Conservation (phyloP, 2,329 filamentous ascomycete species). For the Celoporthe dispersa region DNA sequence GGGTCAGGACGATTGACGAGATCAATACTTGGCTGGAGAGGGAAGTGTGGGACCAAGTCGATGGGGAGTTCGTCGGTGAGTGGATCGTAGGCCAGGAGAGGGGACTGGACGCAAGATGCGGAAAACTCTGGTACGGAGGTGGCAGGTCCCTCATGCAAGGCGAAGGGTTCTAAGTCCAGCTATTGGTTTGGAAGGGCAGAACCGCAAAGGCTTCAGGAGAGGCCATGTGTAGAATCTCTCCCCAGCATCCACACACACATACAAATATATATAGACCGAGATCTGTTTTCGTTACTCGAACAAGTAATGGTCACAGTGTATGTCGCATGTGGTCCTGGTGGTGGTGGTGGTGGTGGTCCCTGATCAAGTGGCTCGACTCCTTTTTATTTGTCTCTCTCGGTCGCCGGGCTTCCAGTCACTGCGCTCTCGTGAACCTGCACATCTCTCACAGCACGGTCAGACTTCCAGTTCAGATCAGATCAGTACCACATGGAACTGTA, state of each 20-base stretch:
- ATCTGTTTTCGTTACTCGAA: neutral
- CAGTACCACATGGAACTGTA: slow-evolving; percentile 28
- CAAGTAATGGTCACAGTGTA: neutral
- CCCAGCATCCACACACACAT: neutral
- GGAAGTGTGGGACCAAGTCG: slow-evolving; percentile 68
- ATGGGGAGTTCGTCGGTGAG: slow-evolving; percentile 60
- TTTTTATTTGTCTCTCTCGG: slow-evolving; percentile 23
- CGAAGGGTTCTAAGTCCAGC: slow-evolving; percentile 57
- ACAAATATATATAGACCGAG: neutral
- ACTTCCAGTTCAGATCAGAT: slow-evolving; percentile 20
- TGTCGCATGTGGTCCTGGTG: neutral
- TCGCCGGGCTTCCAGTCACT: slow-evolving; percentile 18
- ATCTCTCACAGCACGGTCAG: slow-evolving; percentile 21
- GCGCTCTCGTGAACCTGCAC: slow-evolving; percentile 18
- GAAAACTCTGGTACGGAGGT: slow-evolving; percentile 84
- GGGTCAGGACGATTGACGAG: slow-evolving; percentile 72
- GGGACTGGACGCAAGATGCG: slow-evolving; percentile 76
- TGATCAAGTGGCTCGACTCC: slow-evolving; percentile 21
- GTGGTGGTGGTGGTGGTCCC: neutral
- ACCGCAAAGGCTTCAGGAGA: neutral
- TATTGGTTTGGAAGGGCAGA: neutral
- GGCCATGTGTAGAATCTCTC: neutral
- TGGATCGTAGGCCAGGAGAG: slow-evolving; percentile 89
- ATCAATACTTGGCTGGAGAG: slow-evolving; percentile 76
- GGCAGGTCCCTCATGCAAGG: slow-evolving; percentile 70